Evolutionary conservation across 257 asterid species (phyloP).

Genomic region (Solanum tarijense): DNA sequence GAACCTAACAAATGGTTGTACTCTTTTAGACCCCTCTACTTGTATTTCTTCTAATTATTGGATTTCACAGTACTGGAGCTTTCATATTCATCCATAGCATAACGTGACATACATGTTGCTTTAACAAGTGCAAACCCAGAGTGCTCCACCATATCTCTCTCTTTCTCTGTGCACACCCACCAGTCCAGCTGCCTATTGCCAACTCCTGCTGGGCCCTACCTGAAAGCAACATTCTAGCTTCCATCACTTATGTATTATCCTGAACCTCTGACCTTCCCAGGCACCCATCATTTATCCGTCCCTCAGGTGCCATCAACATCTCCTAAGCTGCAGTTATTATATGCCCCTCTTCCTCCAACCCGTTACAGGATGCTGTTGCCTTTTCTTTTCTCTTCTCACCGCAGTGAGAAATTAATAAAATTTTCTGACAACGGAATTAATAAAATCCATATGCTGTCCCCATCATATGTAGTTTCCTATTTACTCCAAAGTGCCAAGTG

Average conservation of each 20-base stretch:
- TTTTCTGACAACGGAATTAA: not conserved
- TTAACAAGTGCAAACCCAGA: not conserved
- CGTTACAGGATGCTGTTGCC: not conserved
- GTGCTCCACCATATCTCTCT: not conserved
- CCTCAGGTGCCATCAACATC: not conserved
- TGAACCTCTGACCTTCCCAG: not conserved
- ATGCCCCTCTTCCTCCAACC: not conserved
- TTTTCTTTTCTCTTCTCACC: not conserved
- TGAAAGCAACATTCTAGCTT: not conserved
- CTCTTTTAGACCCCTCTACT: not conserved
- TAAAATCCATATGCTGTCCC: not conserved
- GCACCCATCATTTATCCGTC: not conserved
- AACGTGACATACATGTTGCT: not conserved
- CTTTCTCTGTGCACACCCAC: not conserved
- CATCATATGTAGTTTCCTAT: not conserved
- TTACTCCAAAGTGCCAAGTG: not conserved
- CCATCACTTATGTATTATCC: not conserved
- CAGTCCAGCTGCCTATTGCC: not conserved
- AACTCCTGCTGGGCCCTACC: not conserved
- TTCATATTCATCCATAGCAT: not conserved
- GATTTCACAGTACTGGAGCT: not conserved
- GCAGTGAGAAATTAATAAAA: not conserved
- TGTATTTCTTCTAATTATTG: not conserved
- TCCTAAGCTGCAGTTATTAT: not conserved
- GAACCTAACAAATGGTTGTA: not conserved